Conservation (phyloP, 257 asterid species). For the Ballota nigra region DNA sequence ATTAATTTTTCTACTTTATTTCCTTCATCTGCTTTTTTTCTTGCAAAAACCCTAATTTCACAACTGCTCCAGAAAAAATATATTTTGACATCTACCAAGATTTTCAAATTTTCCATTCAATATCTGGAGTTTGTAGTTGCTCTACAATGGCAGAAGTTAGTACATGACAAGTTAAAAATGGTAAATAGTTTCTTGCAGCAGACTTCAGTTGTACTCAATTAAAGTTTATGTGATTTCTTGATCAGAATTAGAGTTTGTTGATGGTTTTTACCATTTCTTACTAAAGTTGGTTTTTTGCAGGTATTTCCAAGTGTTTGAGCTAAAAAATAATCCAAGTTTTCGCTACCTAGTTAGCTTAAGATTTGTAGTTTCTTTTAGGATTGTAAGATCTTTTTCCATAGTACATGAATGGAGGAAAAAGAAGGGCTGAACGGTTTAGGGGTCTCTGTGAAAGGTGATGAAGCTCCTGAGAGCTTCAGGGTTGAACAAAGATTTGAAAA, state of each 20-base stretch:
- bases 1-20: conserved; percentile 38
- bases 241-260: conserved; percentile 28
- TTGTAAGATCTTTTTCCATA: not conserved
- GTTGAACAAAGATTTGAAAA: conserved; percentile 55
- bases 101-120: conserved; percentile 21
- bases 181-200: conserved; percentile 31
- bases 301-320: conserved; percentile 19
- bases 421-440: conserved; percentile 58
- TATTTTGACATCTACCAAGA: conserved; percentile 27
- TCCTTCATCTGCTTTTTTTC: conserved; percentile 31
- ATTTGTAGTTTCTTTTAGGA: conserved; percentile 33
- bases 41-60: conserved; percentile 59
- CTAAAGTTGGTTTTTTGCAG: conserved; percentile 23
- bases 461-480: conserved; percentile 59
- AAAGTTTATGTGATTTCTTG: conserved; percentile 31
- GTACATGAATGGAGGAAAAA: conserved; percentile 75
- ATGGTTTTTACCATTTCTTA: conserved; percentile 22
- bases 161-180: conserved; percentile 29
- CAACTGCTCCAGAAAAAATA: not conserved
- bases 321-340: conserved; percentile 28
- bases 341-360: conserved; percentile 11
- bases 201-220: conserved; percentile 32
- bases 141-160: conserved; percentile 48
- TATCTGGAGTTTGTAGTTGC: conserved; percentile 35
- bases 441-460: conserved; percentile 51